These are phyloP conservation scores for Botryotinia narcissicola DNA, from an alignment of 2,329 filamentous ascomycete genomes.

Conservation along the genomic window DNA sequence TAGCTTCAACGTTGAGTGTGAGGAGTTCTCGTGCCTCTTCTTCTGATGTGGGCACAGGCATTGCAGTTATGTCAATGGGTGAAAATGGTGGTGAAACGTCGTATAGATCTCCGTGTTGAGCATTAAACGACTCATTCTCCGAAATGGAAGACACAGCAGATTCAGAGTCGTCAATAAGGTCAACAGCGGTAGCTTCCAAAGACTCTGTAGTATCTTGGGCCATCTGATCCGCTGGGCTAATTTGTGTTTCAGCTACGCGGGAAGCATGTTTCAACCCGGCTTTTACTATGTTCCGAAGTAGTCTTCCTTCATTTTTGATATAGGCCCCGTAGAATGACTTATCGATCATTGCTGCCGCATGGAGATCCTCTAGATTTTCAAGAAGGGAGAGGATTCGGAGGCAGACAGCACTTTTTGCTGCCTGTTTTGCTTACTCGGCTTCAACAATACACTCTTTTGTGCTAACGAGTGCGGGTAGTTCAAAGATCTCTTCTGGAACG, in stretches of 20 bases:
- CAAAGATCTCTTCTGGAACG: conserved; percentile 17
- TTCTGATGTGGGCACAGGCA: conserved; percentile 30
- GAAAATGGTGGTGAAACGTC: conserved; percentile 25
- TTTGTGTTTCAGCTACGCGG: conserved; percentile 19
- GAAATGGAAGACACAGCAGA: conserved; percentile 12
- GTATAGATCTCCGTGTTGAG: conserved; percentile 25
- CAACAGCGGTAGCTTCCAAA: conserved; percentile 12
- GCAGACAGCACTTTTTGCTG: conserved; percentile 34
- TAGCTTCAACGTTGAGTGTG: conserved; percentile 25
- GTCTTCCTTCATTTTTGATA: conserved; percentile 44
- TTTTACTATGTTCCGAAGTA: conserved; percentile 38
- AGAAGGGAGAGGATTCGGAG: conserved; percentile 44
- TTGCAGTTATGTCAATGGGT: conserved; percentile 10
- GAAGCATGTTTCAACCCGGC: conserved; percentile 25
- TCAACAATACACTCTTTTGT: conserved; percentile 19
- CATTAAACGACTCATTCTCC: neutral
- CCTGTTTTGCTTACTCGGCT: conserved; percentile 24
- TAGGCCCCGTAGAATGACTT: conserved; percentile 47
- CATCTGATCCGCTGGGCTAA: neutral
- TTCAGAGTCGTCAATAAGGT: conserved; percentile 24
- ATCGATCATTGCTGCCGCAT: conserved; percentile 44
- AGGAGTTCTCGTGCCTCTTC: conserved; percentile 37
- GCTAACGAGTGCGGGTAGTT: conserved; percentile 17
- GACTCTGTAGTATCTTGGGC: neutral
- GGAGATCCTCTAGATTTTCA: conserved; percentile 44